A percentile compares a stretch with the other conserved stretches of the same genome.
Conservation (phyloP, 345 rosid genomes). For the Draba incana region DNA sequence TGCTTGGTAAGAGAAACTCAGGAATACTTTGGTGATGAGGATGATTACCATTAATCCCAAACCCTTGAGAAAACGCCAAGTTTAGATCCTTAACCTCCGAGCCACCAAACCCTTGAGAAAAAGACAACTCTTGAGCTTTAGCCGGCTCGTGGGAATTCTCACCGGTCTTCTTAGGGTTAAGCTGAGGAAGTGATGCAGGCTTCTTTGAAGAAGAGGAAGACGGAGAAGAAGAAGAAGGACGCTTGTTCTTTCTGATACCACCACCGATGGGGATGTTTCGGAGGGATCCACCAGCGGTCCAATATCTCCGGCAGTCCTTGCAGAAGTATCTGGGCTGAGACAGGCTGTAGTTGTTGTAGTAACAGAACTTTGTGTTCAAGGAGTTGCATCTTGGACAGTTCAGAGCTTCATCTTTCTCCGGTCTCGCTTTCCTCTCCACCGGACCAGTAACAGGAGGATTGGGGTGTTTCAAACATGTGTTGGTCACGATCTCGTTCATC, state of each 20-base stretch:
- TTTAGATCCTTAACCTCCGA: constrained; percentile 73
- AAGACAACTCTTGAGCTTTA: constrained; percentile 69
- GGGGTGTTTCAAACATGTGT: constrained; percentile 49
- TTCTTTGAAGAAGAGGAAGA: constrained; percentile 49
- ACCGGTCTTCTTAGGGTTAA: constrained; percentile 47
- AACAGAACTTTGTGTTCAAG: constrained; percentile 82
- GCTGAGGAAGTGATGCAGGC: constrained; percentile 37
- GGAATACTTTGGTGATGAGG: constrained; percentile 41
- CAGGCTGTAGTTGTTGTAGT: constrained; percentile 84
- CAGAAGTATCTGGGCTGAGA: constrained; percentile 91
- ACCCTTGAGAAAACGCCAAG: constrained; percentile 62
- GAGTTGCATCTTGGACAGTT: constrained; percentile 96
- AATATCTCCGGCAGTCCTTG: constrained; percentile 84
- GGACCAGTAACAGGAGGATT: constrained; percentile 6
- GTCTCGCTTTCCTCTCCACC: constrained; percentile 67
- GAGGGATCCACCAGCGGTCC: constrained; percentile 98
- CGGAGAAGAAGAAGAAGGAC: constrained; percentile 50
- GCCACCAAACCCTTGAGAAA: constrained; percentile 50
- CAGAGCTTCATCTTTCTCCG: constrained; percentile 63
- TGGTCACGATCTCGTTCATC: constrained; percentile 75
- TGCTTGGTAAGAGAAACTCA: constrained; percentile 52
- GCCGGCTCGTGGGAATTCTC: constrained; percentile 38
- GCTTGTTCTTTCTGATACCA: constrained; percentile 87
- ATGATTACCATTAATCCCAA: constrained; percentile 32
- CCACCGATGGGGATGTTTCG: constrained; percentile 97